These are phyloP conservation scores for Penicillium thymicola DNA, from an alignment of 2,329 filamentous ascomycete genomes.

Conservation along the genomic window DNA sequence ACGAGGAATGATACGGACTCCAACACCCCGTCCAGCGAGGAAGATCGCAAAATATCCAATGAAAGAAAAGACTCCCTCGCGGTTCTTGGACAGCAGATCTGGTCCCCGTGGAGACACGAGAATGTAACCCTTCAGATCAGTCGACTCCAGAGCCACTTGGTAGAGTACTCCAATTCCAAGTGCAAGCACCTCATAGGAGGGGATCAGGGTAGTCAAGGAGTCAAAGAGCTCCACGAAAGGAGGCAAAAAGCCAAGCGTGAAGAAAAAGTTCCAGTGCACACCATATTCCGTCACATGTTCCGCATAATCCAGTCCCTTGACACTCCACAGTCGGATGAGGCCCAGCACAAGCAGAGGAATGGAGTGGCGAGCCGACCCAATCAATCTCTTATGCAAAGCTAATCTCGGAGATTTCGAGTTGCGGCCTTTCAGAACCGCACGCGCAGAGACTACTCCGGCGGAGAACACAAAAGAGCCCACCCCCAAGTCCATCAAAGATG, in stretches of 20 bases:
- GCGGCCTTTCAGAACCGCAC: conserved; percentile 70
- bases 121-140: conserved; percentile 75
- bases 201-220: conserved; percentile 64
- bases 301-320: conserved; percentile 92
- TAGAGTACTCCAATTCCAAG: conserved; percentile 67
- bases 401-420: conserved; percentile 45
- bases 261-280: conserved; percentile 99
- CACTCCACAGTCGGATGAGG: conserved; percentile 74
- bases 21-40: conserved; percentile 79
- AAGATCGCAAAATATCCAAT: conserved; percentile 93
- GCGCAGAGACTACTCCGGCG: conserved; percentile 82
- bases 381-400: conserved; percentile 55
- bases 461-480: conserved; percentile 98
- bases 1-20: conserved; percentile 72
- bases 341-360: conserved; percentile 79
- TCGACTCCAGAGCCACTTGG: conserved; percentile 71
- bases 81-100: conserved; percentile 80
- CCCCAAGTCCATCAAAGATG: conserved; percentile 96
- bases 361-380: conserved; percentile 71
- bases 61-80: conserved; percentile 95
- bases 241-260: conserved; percentile 83
- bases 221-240: conserved; percentile 86
- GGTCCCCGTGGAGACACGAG: conserved; percentile 71
- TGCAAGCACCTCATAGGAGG: conserved; percentile 73
- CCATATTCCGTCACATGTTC: conserved; percentile 98